Evolutionary conservation across 2,329 filamentous ascomycete genomes (phyloP), one percentile per base, ranked within the genome.

Genomic region (Pseudovirgaria hyperparasitica): DNA sequence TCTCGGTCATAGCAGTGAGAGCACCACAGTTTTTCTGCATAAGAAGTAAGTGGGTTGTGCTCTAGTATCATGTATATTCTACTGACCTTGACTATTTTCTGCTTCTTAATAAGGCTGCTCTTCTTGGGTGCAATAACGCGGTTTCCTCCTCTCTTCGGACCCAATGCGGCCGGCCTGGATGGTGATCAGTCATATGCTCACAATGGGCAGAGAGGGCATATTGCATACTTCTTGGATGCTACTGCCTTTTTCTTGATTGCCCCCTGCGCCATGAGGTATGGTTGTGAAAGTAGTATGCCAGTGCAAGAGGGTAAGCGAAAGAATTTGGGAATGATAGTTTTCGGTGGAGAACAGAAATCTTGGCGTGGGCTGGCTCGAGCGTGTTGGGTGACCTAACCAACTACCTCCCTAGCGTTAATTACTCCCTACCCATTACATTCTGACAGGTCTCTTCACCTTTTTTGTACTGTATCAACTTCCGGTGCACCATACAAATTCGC

Each of bases 111-210:
- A 27, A 80, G 54, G 3, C 57, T 57, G 5, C 63, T 52, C 36
- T 77, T 80, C 53, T 77, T 77, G 3, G 76, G 76, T 27, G 74
- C 73, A 41, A 81, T 75, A 26, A 69, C 62, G 25, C 71, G 63
- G 10, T 63, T 56, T n/a, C n/a, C n/a, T 26, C 76, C 76, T 35
- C 65, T 68, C 43, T 69, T 70, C 6, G 65, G 67, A 9, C 62
- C 60, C 19, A 60, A 49, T 16, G 36, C 29, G 18, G 45, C 45
- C 28, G 48, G 42, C 35, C 48, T 55, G 25, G 31, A 31, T 5
- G 18, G 6, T 12, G 18, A n/a, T n/a, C n/a, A n/a, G n/a, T n/a
- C n/a, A n/a, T 20, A 13, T 16, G 13, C 12, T 7, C 7, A 4
- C 14, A 17, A 11, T n/a, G 20, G 20, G 15, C 25, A 19, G 6